Percentiles rank a stretch among this genome's conserved stretches.
phyloP scores from a whole-genome alignment of 2,329 filamentous ascomycete genomes.

The Ascochyta pisi region DNA sequence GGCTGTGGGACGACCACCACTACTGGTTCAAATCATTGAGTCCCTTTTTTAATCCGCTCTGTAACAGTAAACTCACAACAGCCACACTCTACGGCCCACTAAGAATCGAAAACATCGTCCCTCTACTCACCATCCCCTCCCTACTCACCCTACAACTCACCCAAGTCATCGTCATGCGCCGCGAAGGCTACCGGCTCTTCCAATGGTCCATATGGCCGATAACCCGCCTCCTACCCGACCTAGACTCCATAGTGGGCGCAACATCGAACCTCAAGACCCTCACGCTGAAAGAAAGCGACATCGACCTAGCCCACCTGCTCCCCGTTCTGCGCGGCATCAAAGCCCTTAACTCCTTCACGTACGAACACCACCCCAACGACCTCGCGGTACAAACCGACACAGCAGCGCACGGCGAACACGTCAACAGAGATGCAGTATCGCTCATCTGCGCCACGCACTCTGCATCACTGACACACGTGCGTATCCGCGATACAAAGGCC shows the following conservation, averaged over 20 bases:
- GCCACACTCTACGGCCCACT: not conserved
- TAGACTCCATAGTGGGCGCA: too few species aligned
- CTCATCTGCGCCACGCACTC: not conserved
- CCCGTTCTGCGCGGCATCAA: not conserved
- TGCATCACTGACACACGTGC: not conserved
- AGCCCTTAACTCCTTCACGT: constrained; percentile 1
- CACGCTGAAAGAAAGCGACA: not conserved
- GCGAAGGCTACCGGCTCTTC: constrained; percentile 7
- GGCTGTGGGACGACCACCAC: constrained; percentile 16
- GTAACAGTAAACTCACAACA: not conserved
- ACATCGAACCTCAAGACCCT: not conserved
- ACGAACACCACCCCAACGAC: constrained; percentile 3
- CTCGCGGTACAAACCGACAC: not conserved
- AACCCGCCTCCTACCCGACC: not conserved
- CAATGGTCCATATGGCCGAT: constrained; percentile 11
- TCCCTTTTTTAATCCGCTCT: constrained; percentile 7
- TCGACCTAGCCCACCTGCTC: not conserved
- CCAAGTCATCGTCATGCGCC: constrained; percentile 11
- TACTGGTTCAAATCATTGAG: constrained; percentile 15
- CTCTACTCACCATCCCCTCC: constrained; percentile 4
- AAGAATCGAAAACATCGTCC: constrained; percentile 8
- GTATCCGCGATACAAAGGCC: not conserved
- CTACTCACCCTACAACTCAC: not conserved
- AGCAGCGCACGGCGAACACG: not conserved
- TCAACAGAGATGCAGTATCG: not conserved